phyloP scores from a whole-genome alignment of 2,329 filamentous ascomycete species.

The Stagonosporopsis chrysanthemi region DNA sequence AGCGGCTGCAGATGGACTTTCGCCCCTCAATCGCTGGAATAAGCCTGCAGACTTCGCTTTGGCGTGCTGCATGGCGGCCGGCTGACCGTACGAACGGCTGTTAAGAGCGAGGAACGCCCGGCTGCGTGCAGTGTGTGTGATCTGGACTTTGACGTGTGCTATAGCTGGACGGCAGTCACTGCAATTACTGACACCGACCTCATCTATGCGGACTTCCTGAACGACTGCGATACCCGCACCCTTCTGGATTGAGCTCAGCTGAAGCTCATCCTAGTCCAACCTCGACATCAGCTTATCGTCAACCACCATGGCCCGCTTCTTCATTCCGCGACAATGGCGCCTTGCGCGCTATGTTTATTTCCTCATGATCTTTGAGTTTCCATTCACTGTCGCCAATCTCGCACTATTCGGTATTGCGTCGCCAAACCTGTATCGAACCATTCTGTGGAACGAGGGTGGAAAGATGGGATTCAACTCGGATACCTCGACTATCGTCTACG shows the following conservation, averaged over 20 bases:
- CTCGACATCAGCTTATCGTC: not conserved
- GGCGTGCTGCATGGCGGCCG: slow-evolving; percentile 24
- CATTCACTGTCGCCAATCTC: slow-evolving; percentile 69
- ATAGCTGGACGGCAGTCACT: slow-evolving; percentile 16
- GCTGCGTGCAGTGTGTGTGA: slow-evolving; percentile 6
- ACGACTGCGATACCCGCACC: slow-evolving; percentile 14
- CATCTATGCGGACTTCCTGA: slow-evolving; percentile 18
- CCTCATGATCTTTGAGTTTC: slow-evolving; percentile 71
- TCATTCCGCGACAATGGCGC: slow-evolving; percentile 64
- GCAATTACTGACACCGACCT: slow-evolving; percentile 10
- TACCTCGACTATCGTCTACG: slow-evolving; percentile 73
- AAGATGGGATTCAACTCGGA: slow-evolving; percentile 77
- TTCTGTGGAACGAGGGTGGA: slow-evolving; percentile 75
- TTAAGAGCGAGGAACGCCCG: slow-evolving; percentile 36
- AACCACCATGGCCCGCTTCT: slow-evolving; percentile 49
- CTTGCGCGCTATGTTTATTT: slow-evolving; percentile 60
- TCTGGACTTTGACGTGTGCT: slow-evolving; percentile 23
- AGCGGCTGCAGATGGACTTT: slow-evolving; percentile 39
- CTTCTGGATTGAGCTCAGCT: slow-evolving; percentile 19
- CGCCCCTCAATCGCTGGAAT: slow-evolving; percentile 28
- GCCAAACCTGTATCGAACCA: slow-evolving; percentile 74
- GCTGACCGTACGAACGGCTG: slow-evolving; percentile 27
- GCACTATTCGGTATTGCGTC: slow-evolving; percentile 76
- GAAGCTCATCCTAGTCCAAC: slow-evolving; percentile 4
- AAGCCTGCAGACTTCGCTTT: slow-evolving; percentile 19